Percentiles rank a stretch among this genome's conserved stretches.
Conservation (phyloP, 139 green algal genomes). For the Diplosphaera chodatii region DNA sequence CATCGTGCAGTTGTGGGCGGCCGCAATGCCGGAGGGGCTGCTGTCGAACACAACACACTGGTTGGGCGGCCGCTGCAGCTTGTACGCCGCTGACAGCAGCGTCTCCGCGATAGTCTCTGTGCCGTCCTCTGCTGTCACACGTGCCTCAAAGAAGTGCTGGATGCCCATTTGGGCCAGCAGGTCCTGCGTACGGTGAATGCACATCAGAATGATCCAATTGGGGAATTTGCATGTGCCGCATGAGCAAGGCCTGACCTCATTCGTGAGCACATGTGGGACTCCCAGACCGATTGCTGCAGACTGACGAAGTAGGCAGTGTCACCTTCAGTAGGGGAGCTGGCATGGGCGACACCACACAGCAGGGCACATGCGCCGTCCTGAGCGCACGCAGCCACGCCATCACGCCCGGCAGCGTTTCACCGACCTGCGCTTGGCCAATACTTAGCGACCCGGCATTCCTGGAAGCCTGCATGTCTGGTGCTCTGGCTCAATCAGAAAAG, state of each 20-base stretch:
- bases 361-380: slow-evolving; percentile 49
- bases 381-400: slow-evolving; percentile 65
- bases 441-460: too few species aligned
- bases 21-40: slow-evolving; percentile 57
- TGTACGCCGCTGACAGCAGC: slow-evolving; percentile 73
- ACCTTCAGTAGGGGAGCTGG: slow-evolving; percentile 10
- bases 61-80: slow-evolving; percentile 70
- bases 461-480: too few species aligned
- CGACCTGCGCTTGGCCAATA: background rate
- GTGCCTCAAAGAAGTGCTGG: slow-evolving; percentile 44
- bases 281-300: too few species aligned
- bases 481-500: too few species aligned
- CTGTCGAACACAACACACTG: slow-evolving; percentile 78
- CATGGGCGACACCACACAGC: slow-evolving; percentile 58
- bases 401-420: slow-evolving; percentile 31
- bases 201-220: too few species aligned
- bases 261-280: too few species aligned
- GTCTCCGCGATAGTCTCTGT: slow-evolving; percentile 72
- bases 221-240: too few species aligned
- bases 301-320: background rate
- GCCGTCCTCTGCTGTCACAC: slow-evolving; percentile 68
- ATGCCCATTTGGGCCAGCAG: slow-evolving; percentile 55
- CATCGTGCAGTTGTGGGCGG: slow-evolving; percentile 90
- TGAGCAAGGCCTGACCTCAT: too few species aligned
- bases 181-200: too few species aligned